A percentile compares a stretch with the other conserved stretches of the same genome.
Conservation (phyloP, 805 yeast species). For the Lipomyces orientalis region DNA sequence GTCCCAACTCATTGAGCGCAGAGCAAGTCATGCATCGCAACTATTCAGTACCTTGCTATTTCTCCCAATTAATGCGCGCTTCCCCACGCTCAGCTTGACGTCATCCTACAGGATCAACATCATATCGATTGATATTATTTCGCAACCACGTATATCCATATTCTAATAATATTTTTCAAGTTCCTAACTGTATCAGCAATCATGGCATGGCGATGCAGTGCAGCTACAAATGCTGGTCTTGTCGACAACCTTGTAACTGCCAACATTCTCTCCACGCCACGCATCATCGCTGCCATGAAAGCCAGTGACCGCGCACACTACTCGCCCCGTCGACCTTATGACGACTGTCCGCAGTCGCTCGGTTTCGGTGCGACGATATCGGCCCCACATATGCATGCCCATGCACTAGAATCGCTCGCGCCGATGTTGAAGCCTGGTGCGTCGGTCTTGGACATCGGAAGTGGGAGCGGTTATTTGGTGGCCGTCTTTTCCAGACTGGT, state of each 20-base stretch:
- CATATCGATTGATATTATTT: not conserved
- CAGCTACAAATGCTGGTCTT: constrained; percentile 24
- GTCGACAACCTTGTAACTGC: constrained; percentile 25
- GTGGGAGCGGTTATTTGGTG: constrained; percentile 37
- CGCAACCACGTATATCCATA: not conserved
- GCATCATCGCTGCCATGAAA: constrained; percentile 25
- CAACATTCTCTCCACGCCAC: constrained; percentile 20
- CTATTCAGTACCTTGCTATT: no score
- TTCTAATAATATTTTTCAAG: not conserved
- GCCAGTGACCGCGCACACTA: constrained; percentile 34
- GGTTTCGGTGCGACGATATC: constrained; percentile 38
- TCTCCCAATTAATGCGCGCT: not conserved
- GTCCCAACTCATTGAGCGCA: no score
- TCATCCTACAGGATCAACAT: not conserved
- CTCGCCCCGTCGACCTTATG: constrained; percentile 32
- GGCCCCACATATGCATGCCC: constrained; percentile 40
- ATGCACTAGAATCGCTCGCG: constrained; percentile 28
- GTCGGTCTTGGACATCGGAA: constrained; percentile 35
- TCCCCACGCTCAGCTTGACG: not conserved
- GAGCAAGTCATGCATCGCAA: no score
- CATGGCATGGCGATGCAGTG: constrained; percentile 35
- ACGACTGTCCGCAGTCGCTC: constrained; percentile 34
- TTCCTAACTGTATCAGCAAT: not conserved
- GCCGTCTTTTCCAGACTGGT: constrained; percentile 34
- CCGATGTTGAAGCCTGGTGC: constrained; percentile 30